A percentile compares a stretch with the other conserved stretches of the same genome.
Conservation (phyloP, 2,329 filamentous ascomycete genomes). For the Stylonectria norvegica region DNA sequence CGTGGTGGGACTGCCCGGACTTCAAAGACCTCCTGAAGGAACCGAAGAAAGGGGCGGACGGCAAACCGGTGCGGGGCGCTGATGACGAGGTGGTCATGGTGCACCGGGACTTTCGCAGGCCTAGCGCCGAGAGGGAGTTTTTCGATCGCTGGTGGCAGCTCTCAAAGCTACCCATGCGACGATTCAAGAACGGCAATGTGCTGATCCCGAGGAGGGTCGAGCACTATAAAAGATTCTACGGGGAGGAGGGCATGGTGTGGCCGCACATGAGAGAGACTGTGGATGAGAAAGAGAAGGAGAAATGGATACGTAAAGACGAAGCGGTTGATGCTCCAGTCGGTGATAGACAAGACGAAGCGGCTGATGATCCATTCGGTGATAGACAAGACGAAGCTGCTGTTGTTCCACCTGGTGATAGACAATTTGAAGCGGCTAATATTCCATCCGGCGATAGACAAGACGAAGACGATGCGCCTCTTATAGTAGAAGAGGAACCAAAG, state of each 20-base stretch:
- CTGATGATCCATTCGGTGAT: neutral
- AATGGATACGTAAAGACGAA: neutral
- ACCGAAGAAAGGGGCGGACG: slow-evolving; percentile 1
- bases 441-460: neutral
- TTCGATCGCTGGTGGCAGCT: slow-evolving; percentile 24
- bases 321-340: neutral
- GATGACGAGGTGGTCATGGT: slow-evolving; percentile 15
- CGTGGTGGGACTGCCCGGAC: slow-evolving; percentile 28
- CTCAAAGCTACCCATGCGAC: slow-evolving; percentile 17
- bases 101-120: no score
- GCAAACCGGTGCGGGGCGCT: slow-evolving; percentile 5
- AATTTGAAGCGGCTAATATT: neutral
- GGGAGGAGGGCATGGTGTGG: slow-evolving; percentile 8
- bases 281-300: neutral
- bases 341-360: neutral
- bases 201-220: slow-evolving; percentile 13
- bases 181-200: slow-evolving; percentile 14
- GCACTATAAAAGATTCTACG: slow-evolving; percentile 2
- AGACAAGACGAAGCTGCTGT: neutral
- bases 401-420: neutral
- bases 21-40: slow-evolving; percentile 15
- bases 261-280: neutral
- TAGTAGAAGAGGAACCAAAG: no score
- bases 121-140: slow-evolving; percentile 26
- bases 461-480: neutral